Percentiles rank a stretch among this genome's conserved stretches.
These are phyloP conservation scores for Smallanthus sonchifolius DNA, from an alignment of 129 eudicot species.

Conservation along the genomic window DNA sequence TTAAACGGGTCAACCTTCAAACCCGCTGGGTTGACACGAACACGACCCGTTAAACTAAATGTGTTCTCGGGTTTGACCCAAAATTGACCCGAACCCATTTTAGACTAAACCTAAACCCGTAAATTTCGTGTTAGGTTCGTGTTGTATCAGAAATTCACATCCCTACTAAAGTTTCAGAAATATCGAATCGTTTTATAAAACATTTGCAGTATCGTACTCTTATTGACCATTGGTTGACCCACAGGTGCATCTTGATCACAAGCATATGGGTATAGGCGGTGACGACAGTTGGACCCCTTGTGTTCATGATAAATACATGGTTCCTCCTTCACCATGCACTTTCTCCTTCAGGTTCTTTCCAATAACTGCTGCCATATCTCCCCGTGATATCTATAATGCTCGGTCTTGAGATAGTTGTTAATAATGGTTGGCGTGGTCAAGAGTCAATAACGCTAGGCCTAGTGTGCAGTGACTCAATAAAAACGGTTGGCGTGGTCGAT, in stretches of 20 bases:
- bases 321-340: conserved; percentile 69
- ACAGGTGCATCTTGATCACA: conserved; percentile 99
- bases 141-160: no score
- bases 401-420: conserved; percentile 29
- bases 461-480: conserved; percentile 6
- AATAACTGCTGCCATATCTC: conserved; percentile 42
- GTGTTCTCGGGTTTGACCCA: no score
- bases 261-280: conserved; percentile 98
- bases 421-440: conserved; percentile 4
- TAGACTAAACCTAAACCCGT: no score
- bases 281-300: conserved; percentile 97
- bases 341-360: conserved; percentile 67
- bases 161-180: not conserved
- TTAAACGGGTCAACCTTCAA: no score
- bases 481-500: conserved; percentile 3
- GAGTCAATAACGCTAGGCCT: conserved; percentile 2
- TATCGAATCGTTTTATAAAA: not conserved
- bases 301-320: conserved; percentile 69
- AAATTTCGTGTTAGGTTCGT: no score
- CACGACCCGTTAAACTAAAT: no score
- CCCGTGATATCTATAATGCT: conserved; percentile 42
- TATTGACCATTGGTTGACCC: not conserved
- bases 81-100: no score
- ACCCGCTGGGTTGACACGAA: no score
- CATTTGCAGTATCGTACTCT: not conserved